A percentile compares a stretch with the other conserved stretches of the same genome.
Evolutionary conservation across 441 rosid genomes (phyloP).

Genomic region (Corymbia calophylla): DNA sequence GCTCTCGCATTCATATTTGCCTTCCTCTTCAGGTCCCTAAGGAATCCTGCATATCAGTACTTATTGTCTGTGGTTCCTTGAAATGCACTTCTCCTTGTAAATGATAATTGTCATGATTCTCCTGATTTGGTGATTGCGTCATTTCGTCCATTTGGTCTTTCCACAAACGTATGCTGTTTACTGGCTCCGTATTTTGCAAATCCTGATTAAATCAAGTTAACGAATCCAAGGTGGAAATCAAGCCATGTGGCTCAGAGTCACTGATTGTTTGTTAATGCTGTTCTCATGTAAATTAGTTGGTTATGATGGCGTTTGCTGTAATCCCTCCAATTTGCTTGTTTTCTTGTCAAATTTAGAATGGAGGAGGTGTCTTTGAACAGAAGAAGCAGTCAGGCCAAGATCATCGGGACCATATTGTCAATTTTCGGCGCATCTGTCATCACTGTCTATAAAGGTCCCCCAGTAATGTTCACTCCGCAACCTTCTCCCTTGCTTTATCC

Average conservation of each 20-base stretch:
- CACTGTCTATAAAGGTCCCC: conserved; percentile 44
- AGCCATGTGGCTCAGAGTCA: neutral
- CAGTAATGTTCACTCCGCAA: conserved; percentile 5
- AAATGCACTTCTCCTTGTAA: neutral
- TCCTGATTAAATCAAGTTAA: neutral
- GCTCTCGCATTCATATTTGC: conserved; percentile 48
- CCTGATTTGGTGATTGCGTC: neutral
- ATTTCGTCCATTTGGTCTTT: neutral
- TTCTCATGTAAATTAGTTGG: neutral
- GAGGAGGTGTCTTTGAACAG: conserved; percentile 28
- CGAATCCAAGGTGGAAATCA: neutral
- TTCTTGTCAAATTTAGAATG: conserved; percentile 19
- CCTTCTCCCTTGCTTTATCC: conserved; percentile 1
- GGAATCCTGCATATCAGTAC: neutral
- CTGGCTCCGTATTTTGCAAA: neutral
- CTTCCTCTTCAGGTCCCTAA: conserved; percentile 28
- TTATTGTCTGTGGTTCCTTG: neutral
- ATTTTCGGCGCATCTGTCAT: conserved; percentile 36
- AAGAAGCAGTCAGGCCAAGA: conserved; percentile 36
- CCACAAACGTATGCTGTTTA: neutral
- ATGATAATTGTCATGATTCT: neutral
- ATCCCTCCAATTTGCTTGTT: neutral
- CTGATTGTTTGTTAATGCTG: neutral
- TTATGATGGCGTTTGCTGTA: neutral
- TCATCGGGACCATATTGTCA: conserved; percentile 28